Evolutionary conservation across 108 stramenopile species (phyloP).

Genomic region (Cyclostephanos tholiformis): DNA sequence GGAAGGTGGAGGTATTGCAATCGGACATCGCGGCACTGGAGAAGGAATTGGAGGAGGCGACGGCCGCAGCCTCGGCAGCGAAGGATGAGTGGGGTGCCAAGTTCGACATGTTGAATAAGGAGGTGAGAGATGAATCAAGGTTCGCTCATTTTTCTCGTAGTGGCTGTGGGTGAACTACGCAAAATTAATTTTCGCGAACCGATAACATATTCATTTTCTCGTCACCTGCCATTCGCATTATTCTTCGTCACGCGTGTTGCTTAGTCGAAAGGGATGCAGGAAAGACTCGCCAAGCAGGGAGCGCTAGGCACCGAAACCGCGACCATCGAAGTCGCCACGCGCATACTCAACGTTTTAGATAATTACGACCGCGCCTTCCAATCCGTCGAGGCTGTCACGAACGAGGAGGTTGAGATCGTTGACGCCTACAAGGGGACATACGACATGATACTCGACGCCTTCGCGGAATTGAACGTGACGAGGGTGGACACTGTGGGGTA

Average conservation of each 20-base stretch:
- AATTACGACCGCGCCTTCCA: constrained; percentile 87
- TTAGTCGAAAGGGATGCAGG: constrained; percentile 52
- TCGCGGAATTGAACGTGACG: constrained; percentile 80
- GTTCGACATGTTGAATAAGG: constrained; percentile 59
- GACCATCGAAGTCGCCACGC: constrained; percentile 59
- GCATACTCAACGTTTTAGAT: constrained; percentile 73
- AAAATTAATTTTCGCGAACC: not conserved
- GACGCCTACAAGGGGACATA: constrained; percentile 75
- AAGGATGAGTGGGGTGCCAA: constrained; percentile 87
- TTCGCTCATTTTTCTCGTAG: constrained; percentile 4
- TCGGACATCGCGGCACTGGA: constrained; percentile 66
- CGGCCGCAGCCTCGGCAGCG: constrained; percentile 54
- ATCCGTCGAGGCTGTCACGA: constrained; percentile 59
- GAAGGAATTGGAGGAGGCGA: constrained; percentile 60
- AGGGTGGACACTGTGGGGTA: constrained; percentile 79
- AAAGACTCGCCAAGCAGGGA: constrained; percentile 66
- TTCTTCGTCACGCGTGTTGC: not conserved
- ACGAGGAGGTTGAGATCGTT: constrained; percentile 76
- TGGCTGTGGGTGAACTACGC: not conserved
- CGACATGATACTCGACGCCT: constrained; percentile 62
- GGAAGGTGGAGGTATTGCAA: constrained; percentile 82
- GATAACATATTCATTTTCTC: not conserved
- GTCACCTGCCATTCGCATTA: not conserved
- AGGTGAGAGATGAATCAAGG: constrained; percentile 52
- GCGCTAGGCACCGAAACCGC: constrained; percentile 58